Evolutionary conservation across 352 stramenopile genomes (phyloP), one percentile per base, ranked within the genome.

Genomic region (Pythium biforme): DNA sequence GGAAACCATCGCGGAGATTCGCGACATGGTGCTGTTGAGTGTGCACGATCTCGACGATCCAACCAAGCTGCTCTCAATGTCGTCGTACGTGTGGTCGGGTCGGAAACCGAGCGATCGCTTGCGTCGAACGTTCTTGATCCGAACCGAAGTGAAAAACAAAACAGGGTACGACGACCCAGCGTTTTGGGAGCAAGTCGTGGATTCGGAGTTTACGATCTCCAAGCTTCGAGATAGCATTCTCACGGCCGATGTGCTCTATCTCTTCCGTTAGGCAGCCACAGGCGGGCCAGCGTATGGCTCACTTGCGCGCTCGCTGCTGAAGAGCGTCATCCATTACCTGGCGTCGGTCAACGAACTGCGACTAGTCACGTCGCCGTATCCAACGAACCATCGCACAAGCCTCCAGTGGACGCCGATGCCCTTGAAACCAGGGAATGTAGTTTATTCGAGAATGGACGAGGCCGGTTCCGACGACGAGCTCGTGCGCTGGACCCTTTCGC

Each of bases 361-460:
- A 4, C 51, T 72, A 3, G 37, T 45, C 33, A 26, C 68, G 10
- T 53, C 52, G 14, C 3, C 65, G 17, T 69, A 72, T 11, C 31
- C 3, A 37, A 10, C 31, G 31, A 37, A 11, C n/a, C n/a, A n/a
- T 53, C 22, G 4, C 47, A 47, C 20, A 12, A 31, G 11, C n/a
- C 20, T 5, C 10, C 31, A 11, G 7, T 37, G 17, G 4, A 46
- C 8, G 55, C 60, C 6, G 9, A 25, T 70, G 3, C 22, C 3
- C 8, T 15, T 70, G 25, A 25, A 46, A 27, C 15, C 4, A 31
- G 50, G 59, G 22, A 34, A 47, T 33, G 37, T 33, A 9, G 9
- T 68, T 20, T 26, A 40, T 11, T 39, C 27, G 11, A 40, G 54
- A 3, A 52, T 26, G 17, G 19, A 22, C 14, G 20, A 15, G 14